Conservation (phyloP, 106 monocot species). For the Apostasia shenzhenica region DNA sequence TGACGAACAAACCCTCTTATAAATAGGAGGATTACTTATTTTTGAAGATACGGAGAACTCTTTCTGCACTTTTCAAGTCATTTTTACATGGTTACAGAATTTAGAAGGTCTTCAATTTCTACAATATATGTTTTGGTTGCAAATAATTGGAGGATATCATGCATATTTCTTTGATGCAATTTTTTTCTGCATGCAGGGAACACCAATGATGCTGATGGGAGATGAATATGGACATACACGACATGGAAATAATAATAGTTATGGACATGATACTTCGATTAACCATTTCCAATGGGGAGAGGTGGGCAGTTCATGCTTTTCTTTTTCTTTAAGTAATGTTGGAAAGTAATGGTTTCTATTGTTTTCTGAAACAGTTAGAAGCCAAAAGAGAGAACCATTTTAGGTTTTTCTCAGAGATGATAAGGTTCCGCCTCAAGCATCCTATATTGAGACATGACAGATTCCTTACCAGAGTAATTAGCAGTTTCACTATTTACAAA, state of each 20-base stretch:
- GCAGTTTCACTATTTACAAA: no score
- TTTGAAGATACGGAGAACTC: no score
- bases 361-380: constrained; percentile 57
- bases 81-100: no score
- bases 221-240: constrained; percentile 99
- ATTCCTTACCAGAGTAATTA: constrained; percentile 69
- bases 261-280: constrained; percentile 89
- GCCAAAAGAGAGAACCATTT: constrained; percentile 51
- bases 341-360: constrained; percentile 1
- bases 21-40: no score
- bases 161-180: neutral
- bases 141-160: no score
- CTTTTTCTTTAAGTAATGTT: neutral
- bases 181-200: constrained; percentile 42
- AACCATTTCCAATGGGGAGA: constrained; percentile 91
- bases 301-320: constrained; percentile 28
- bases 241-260: constrained; percentile 96
- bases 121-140: no score
- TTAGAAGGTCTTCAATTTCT: no score
- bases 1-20: no score
- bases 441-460: constrained; percentile 44
- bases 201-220: constrained; percentile 96
- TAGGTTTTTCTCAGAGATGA: constrained; percentile 86
- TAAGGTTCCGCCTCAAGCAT: constrained; percentile 70
- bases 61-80: no score